Conservation (phyloP, 192 early-diverging fungal genomes). For the Linnemannia exigua region DNA sequence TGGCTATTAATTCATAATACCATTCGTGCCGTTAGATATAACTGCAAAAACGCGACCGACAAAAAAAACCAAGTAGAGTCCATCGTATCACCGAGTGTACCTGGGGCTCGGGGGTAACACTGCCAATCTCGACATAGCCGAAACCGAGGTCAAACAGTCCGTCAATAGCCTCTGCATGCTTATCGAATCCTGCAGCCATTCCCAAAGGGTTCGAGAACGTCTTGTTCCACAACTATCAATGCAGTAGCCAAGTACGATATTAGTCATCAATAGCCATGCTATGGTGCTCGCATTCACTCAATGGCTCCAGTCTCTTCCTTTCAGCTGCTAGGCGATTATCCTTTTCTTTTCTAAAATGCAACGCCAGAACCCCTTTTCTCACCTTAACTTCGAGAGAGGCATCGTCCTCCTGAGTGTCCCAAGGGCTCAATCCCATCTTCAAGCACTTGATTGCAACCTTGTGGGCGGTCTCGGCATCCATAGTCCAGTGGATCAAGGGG, state of each 20-base stretch:
- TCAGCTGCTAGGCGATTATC: background rate
- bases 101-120: slow-evolving; percentile 89
- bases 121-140: slow-evolving; percentile 92
- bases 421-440: slow-evolving; percentile 73
- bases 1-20: slow-evolving; percentile 53
- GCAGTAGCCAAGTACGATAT: background rate
- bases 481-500: slow-evolving; percentile 74
- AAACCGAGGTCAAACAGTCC: slow-evolving; percentile 88
- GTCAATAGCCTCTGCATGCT: slow-evolving; percentile 92
- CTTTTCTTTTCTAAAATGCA: background rate
- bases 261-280: background rate
- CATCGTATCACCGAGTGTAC: slow-evolving; percentile 35
- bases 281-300: background rate
- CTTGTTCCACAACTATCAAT: slow-evolving; percentile 78
- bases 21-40: background rate
- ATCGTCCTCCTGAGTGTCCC: slow-evolving; percentile 72
- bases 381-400: slow-evolving; percentile 65
- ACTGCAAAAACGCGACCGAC: background rate
- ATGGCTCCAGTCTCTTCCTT: background rate
- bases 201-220: slow-evolving; percentile 84
- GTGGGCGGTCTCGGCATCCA: slow-evolving; percentile 86
- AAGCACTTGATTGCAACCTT: slow-evolving; percentile 71
- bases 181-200: slow-evolving; percentile 93
- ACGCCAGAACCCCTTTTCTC: background rate
- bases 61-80: background rate